These are phyloP conservation scores for Rhodofomes roseus DNA, from an alignment of 1,284 basidiomycete species.

Conservation along the genomic window DNA sequence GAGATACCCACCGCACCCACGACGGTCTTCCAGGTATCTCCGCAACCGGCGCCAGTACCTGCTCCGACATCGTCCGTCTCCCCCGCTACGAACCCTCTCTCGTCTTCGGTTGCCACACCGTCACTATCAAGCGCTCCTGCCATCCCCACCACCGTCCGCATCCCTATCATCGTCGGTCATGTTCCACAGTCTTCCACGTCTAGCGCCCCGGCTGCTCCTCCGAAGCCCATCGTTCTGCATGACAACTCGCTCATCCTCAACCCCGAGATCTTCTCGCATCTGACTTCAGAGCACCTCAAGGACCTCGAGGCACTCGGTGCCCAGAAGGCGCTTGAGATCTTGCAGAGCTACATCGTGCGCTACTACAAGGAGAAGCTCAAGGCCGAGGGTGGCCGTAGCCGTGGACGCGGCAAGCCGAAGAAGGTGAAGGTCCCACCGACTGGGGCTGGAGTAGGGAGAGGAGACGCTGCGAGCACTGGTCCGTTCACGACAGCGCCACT, in stretches of 20 bases:
- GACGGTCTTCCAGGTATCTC: slow-evolving; percentile 8
- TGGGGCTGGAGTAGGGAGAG: slow-evolving; percentile 6
- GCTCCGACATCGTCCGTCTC: background rate
- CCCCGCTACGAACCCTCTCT: background rate
- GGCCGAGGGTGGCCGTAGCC: slow-evolving; percentile 40
- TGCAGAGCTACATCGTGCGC: slow-evolving; percentile 83
- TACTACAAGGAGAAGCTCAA: slow-evolving; percentile 78
- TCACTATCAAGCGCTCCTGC: slow-evolving; percentile 19
- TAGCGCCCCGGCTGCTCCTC: slow-evolving; percentile 33
- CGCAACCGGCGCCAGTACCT: slow-evolving; percentile 8
- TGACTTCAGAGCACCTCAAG: slow-evolving; percentile 69
- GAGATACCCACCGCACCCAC: slow-evolving; percentile 5
- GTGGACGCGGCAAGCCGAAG: slow-evolving; percentile 34
- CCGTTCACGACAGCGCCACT: slow-evolving; percentile 40
- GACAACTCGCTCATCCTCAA: slow-evolving; percentile 83
- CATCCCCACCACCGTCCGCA: slow-evolving; percentile 37
- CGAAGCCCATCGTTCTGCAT: slow-evolving; percentile 78
- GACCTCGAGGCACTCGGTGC: slow-evolving; percentile 81
- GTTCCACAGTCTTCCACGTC: slow-evolving; percentile 21
- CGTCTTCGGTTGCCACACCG: slow-evolving; percentile 17
- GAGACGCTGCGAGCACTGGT: slow-evolving; percentile 17
- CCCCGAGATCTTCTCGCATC: slow-evolving; percentile 79
- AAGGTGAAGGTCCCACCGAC: slow-evolving; percentile 11
- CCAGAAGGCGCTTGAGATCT: slow-evolving; percentile 75
- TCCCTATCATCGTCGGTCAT: slow-evolving; percentile 60